Evolutionary conservation across 2,329 filamentous ascomycete species (phyloP).

Genomic region (Pezicula neosporulosa): DNA sequence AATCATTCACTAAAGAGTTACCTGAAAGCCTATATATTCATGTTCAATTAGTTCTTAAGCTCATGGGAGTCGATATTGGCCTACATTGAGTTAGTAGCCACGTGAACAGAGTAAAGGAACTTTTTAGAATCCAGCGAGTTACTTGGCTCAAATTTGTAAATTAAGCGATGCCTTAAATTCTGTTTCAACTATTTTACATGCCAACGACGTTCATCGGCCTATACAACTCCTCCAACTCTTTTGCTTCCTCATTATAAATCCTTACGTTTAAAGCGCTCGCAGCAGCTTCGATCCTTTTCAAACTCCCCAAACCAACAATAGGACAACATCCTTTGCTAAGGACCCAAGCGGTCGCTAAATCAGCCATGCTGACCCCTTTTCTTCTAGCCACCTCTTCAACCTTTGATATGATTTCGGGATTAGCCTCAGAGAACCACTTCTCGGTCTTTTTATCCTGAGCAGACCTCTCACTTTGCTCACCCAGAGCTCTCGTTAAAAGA

Average conservation of each 20-base stretch:
- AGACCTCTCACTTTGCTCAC: not conserved
- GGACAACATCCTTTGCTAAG: not conserved
- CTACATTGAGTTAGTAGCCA: too few species aligned
- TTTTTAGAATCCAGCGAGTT: too few species aligned
- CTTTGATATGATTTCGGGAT: not conserved
- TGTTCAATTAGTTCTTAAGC: too few species aligned
- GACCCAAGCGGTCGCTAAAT: not conserved
- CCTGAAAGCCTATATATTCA: too few species aligned
- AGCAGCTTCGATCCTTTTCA: not conserved
- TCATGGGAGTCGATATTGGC: too few species aligned
- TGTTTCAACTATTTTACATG: not conserved
- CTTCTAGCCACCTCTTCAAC: not conserved
- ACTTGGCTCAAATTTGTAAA: too few species aligned
- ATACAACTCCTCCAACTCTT: not conserved
- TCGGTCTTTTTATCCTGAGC: not conserved
- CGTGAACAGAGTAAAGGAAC: too few species aligned
- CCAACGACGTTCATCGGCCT: not conserved
- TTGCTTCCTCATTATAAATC: not conserved
- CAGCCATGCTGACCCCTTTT: not conserved
- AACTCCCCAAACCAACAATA: not conserved
- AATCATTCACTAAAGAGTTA: too few species aligned
- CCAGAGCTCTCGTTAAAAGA: conserved; percentile 26
- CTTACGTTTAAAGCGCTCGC: not conserved
- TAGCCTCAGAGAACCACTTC: not conserved
- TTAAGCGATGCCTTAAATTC: not conserved